Conservation (phyloP, 1,284 basidiomycete species). For the Agroathelia rolfsii region DNA sequence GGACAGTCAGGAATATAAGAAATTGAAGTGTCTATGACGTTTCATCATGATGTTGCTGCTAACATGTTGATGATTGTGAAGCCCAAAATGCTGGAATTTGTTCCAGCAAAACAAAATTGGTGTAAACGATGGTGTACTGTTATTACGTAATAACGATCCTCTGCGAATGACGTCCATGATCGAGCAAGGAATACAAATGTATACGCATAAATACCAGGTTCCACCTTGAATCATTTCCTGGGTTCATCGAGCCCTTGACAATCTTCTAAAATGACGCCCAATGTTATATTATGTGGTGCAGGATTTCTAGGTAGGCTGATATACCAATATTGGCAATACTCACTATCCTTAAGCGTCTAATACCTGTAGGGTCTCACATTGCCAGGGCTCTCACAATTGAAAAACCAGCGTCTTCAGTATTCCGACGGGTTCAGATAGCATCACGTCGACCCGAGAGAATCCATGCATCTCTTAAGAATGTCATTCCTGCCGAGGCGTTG, state of each 20-base stretch:
- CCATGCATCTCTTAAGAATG: conserved; percentile 21
- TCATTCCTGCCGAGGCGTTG: conserved; percentile 19
- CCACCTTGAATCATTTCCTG: not conserved
- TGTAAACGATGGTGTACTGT: not conserved
- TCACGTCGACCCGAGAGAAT: conserved; percentile 41
- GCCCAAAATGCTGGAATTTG: not conserved
- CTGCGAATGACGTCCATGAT: too few relatives aligned
- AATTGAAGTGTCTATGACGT: too few relatives aligned
- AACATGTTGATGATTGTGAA: too few relatives aligned
- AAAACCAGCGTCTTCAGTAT: conserved; percentile 14
- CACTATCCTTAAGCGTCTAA: not conserved
- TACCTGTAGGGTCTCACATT: conserved; percentile 41
- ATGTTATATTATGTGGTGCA: conserved; percentile 14
- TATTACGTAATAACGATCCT: too few relatives aligned
- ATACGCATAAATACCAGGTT: not conserved
- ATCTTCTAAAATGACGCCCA: conserved; percentile 9
- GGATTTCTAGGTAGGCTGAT: conserved; percentile 14
- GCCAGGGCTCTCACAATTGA: conserved; percentile 31
- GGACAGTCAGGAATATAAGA: too few relatives aligned
- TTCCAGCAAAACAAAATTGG: not conserved
- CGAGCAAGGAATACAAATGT: conserved; percentile 1
- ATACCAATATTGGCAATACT: conserved; percentile 3
- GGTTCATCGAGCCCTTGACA: not conserved
- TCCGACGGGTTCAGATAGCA: conserved; percentile 37
- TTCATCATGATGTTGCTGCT: too few relatives aligned